phyloP scores from a whole-genome alignment of 441 rosid genomes.

The Erodium texanum region DNA sequence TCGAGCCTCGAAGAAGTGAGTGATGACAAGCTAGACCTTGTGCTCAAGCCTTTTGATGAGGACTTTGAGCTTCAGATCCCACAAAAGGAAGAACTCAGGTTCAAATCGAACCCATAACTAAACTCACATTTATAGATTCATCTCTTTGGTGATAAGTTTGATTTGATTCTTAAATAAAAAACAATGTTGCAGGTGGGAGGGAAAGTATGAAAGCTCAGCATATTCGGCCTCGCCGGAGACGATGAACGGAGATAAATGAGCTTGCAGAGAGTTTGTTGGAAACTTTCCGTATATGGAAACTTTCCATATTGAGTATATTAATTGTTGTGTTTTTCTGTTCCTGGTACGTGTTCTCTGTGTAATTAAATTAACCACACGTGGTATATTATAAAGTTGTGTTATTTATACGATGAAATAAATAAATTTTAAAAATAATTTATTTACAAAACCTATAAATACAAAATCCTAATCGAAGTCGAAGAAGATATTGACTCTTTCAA shows the following conservation, averaged over 20 bases:
- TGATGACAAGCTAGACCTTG: conserved; percentile 41
- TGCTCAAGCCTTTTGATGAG: conserved; percentile 51
- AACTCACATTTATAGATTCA: too few relatives aligned
- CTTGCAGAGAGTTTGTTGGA: background rate
- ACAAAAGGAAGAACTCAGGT: conserved; percentile 58
- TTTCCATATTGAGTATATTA: too few relatives aligned
- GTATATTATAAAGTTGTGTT: too few relatives aligned
- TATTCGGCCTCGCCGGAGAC: conserved; percentile 26
- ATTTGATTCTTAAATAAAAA: background rate
- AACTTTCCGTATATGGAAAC: too few relatives aligned
- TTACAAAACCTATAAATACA: too few relatives aligned
- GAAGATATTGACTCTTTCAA: too few relatives aligned
- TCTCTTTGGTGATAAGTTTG: background rate
- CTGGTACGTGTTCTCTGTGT: too few relatives aligned
- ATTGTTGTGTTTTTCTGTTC: too few relatives aligned
- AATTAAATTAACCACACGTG: too few relatives aligned
- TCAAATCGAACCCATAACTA: background rate
- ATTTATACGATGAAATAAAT: too few relatives aligned
- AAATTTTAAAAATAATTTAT: too few relatives aligned
- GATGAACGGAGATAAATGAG: conserved; percentile 10
- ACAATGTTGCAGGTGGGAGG: conserved; percentile 57
- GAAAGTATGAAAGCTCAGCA: conserved; percentile 54
- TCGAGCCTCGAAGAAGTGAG: conserved; percentile 42
- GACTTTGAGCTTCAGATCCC: conserved; percentile 67
- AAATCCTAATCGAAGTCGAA: too few relatives aligned